phyloP scores from a whole-genome alignment of 2,329 filamentous ascomycete genomes.

The Aphanoascus verrucosus region DNA sequence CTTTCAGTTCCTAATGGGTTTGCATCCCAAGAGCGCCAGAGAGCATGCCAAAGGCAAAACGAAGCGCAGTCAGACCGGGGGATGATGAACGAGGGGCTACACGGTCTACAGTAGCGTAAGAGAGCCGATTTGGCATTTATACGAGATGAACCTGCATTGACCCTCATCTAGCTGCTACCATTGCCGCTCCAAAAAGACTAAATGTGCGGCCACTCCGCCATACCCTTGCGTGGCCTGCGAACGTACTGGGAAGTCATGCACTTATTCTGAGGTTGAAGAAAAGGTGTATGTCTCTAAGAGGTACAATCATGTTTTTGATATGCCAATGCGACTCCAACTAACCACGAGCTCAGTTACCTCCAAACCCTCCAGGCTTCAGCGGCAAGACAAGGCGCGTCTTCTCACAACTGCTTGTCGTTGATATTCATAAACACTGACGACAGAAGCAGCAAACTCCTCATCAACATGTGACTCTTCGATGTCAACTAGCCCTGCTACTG shows the following conservation, averaged over 20 bases:
- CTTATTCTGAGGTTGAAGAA: conserved; percentile 17
- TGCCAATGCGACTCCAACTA: background rate
- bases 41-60: background rate
- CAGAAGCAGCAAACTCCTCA: background rate
- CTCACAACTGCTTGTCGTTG: background rate
- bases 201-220: conserved; percentile 15
- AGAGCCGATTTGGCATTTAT: background rate
- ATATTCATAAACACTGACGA: background rate
- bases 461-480: background rate
- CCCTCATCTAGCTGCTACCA: conserved; percentile 17
- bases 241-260: conserved; percentile 14
- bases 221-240: conserved; percentile 17
- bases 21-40: no score
- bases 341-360: conserved; percentile 15
- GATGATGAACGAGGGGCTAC: background rate
- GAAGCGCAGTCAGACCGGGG: background rate
- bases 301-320: conserved; percentile 10
- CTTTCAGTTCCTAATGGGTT: no score
- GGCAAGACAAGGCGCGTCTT: background rate
- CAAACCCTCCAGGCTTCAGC: conserved; percentile 14
- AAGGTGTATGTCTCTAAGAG: conserved; percentile 17
- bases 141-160: background rate
- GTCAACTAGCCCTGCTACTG: background rate
- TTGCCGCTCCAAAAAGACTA: conserved; percentile 20
- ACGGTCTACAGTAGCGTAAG: conserved; percentile 1